These are phyloP conservation scores for Cardamine chenopodiifolia DNA, from an alignment of 345 rosid genomes.

Conservation along the genomic window DNA sequence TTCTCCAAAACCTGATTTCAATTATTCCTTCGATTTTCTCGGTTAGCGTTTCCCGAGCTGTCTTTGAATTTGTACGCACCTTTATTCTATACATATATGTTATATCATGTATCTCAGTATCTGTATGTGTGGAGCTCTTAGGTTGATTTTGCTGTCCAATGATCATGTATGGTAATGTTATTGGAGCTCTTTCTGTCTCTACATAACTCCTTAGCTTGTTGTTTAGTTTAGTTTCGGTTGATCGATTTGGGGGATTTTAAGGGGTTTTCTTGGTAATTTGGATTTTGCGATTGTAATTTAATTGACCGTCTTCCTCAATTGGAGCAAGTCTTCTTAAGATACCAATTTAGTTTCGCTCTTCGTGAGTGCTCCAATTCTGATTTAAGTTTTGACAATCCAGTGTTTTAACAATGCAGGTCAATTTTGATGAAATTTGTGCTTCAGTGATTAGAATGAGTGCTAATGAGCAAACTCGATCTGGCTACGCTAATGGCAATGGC, in stretches of 20 bases:
- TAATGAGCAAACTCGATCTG: slow-evolving; percentile 63
- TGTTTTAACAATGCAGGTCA: slow-evolving; percentile 37
- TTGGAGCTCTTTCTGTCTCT: not conserved
- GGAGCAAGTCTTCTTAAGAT: not conserved
- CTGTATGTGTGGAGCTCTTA: not conserved
- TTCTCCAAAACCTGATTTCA: not conserved
- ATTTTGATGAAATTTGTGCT: slow-evolving; percentile 20
- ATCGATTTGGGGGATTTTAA: slow-evolving; percentile 7
- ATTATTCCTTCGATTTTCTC: slow-evolving; percentile 14
- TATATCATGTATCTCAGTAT: not conserved
- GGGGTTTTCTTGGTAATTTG: not conserved
- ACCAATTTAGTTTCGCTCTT: not conserved
- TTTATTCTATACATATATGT: not conserved
- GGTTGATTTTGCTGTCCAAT: not conserved
- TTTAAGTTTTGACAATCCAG: not conserved
- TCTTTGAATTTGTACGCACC: slow-evolving; percentile 6
- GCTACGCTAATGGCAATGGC: too few relatives aligned
- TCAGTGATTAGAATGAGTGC: slow-evolving; percentile 26
- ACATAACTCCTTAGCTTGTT: not conserved
- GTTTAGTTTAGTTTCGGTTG: not conserved
- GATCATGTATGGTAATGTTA: slow-evolving; percentile 4
- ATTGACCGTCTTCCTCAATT: not conserved
- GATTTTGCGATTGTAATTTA: slow-evolving; percentile 21
- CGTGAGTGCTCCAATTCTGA: not conserved
- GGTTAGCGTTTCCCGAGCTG: not conserved